Conservation (phyloP, 495 filamentous ascomycete genomes). For the Stereocaulon alpinum region DNA sequence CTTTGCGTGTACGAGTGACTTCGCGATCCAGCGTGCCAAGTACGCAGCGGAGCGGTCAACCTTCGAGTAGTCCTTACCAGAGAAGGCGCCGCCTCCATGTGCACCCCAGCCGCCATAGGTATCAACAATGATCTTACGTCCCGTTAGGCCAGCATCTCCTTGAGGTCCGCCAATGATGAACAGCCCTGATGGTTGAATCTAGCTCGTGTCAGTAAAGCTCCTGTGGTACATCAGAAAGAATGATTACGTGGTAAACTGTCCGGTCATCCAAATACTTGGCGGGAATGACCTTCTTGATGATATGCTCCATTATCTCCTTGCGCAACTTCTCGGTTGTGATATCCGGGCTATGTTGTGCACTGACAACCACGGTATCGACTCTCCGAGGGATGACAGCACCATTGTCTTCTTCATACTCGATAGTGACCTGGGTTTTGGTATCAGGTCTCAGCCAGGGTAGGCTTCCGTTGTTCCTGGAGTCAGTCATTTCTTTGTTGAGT, state of each 20-base stretch:
- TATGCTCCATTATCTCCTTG: slow-evolving; percentile 94
- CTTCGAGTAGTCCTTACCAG: slow-evolving; percentile 99
- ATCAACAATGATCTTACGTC: slow-evolving; percentile 99
- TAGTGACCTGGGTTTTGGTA: slow-evolving; percentile 98
- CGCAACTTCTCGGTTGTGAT: slow-evolving; percentile 89
- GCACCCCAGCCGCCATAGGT: slow-evolving; percentile 99
- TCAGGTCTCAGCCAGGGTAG: slow-evolving; percentile 94
- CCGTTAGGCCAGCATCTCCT: slow-evolving; percentile 96
- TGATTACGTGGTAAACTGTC: slow-evolving; percentile 81
- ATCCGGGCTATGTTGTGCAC: slow-evolving; percentile 81
- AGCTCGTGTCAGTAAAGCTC: slow-evolving; percentile 23
- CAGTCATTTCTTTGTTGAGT: slow-evolving; percentile 87
- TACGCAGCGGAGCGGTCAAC: slow-evolving; percentile 98
- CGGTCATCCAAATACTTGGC: slow-evolving; percentile 82
- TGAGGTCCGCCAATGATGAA: slow-evolving; percentile 99
- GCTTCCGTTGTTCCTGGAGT: slow-evolving; percentile 72
- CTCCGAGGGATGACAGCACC: slow-evolving; percentile 86
- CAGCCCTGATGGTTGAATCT: slow-evolving; percentile 94
- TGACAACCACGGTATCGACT: slow-evolving; percentile 95
- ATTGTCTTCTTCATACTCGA: slow-evolving; percentile 94
- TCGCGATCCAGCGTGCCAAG: slow-evolving; percentile 95
- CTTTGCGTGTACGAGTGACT: slow-evolving; percentile 83
- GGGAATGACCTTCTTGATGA: slow-evolving; percentile 88
- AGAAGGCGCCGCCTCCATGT: slow-evolving; percentile 99
- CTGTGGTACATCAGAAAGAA: neutral